Percentiles rank a stretch among this genome's conserved stretches.
These are phyloP conservation scores for Xerocomus amazonicus DNA, from an alignment of 1,284 basidiomycete species.

Conservation along the genomic window DNA sequence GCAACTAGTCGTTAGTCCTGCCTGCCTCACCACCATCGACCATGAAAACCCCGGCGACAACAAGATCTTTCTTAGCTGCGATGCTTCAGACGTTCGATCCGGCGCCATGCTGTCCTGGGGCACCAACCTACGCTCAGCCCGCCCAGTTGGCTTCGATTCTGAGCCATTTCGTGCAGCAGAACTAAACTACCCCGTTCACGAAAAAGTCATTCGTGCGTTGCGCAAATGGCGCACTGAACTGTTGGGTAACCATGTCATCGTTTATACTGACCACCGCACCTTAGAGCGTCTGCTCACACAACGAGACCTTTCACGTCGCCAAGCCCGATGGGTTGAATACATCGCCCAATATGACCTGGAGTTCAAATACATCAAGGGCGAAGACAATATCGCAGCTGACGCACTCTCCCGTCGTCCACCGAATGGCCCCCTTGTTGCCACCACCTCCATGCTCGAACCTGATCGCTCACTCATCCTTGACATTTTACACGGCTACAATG, in stretches of 20 bases:
- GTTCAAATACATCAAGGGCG: not conserved
- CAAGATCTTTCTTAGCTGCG: conserved; percentile 36
- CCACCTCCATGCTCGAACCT: not conserved
- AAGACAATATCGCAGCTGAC: not conserved
- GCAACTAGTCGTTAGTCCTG: conserved; percentile 28
- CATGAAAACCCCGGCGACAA: conserved; percentile 31
- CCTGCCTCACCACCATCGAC: conserved; percentile 13
- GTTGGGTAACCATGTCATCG: conserved; percentile 30
- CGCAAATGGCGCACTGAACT: conserved; percentile 36
- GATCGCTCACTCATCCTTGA: not conserved
- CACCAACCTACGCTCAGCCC: conserved; percentile 24
- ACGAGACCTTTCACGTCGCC: conserved; percentile 32
- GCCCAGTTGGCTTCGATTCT: conserved; percentile 36
- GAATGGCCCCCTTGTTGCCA: no score
- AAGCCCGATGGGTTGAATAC: conserved; percentile 38
- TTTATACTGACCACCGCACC: conserved; percentile 40
- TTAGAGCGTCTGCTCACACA: conserved; percentile 38
- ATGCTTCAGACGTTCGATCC: conserved; percentile 34
- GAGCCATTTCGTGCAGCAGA: conserved; percentile 27
- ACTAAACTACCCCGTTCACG: conserved; percentile 37
- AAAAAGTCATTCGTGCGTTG: conserved; percentile 36
- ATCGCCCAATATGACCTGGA: conserved; percentile 26
- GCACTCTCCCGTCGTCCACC: not conserved
- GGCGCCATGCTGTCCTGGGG: conserved; percentile 37
- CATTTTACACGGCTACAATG: not conserved